phyloP scores from a whole-genome alignment of 1,284 basidiomycete genomes.

The Blastosporella zonata region DNA sequence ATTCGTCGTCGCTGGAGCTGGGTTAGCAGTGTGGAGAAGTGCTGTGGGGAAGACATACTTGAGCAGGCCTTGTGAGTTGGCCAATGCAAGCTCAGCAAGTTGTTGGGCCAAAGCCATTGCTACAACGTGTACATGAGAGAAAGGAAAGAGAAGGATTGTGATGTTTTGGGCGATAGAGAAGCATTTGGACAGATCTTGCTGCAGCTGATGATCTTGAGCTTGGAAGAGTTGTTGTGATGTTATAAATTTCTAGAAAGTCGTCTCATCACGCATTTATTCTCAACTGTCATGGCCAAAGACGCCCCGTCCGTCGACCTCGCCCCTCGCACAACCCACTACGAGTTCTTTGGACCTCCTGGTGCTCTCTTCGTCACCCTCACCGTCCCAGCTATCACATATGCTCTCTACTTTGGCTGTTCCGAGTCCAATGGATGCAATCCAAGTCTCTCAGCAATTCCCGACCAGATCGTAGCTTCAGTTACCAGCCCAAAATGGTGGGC shows the following conservation, averaged over 20 bases:
- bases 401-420: conserved; percentile 84
- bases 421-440: conserved; percentile 77
- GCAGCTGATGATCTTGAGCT: conserved; percentile 4
- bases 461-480: conserved; percentile 47
- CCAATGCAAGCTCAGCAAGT: conserved; percentile 41
- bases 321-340: conserved; percentile 68
- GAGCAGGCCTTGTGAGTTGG: conserved; percentile 41
- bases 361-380: conserved; percentile 70
- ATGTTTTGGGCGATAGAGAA: conserved; percentile 3
- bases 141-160: conserved; percentile 16
- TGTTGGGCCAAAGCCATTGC: conserved; percentile 38
- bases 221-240: too few relatives aligned
- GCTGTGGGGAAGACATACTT: conserved; percentile 28
- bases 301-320: conserved; percentile 42
- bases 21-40: neutral
- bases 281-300: conserved; percentile 14
- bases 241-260: too few relatives aligned
- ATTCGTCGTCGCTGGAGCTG: conserved; percentile 44
- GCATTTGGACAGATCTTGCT: conserved; percentile 12
- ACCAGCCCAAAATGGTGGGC: conserved; percentile 60
- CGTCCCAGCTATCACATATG: conserved; percentile 76
- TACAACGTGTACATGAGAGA: conserved; percentile 21
- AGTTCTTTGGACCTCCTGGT: conserved; percentile 87
- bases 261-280: neutral
- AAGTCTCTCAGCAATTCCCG: conserved; percentile 37